Base-by-base conservation (phyloP, 2,329 filamentous ascomycete genomes). In the Diaporthe aspalathi region DNA sequence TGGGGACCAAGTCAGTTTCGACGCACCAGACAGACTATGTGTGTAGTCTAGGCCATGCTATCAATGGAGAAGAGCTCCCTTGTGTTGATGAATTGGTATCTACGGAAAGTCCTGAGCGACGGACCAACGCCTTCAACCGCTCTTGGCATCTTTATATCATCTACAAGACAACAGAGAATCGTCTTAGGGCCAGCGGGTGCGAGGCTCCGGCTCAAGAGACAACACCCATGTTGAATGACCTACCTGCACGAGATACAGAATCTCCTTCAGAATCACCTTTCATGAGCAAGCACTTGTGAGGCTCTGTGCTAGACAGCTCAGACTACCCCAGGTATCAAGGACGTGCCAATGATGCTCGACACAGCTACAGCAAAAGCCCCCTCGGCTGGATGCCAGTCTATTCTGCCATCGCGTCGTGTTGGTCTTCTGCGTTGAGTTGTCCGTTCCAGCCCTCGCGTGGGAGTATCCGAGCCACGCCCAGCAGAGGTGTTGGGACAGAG, bases 1-100 rank as follows among this genome's bases (percentile, higher is more conserved):
- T 63, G 60, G 53, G 45, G 38, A 65, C 29, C 17, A 47, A 27
- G 6, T 27, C 43, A 49, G 57, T 29, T 32, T 63, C 43, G n/a
- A 63, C 54, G 8, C 22, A n/a, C 38, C 22, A 16, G 22, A 27
- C 12, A n/a, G 17, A 20, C n/a, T n/a, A n/a, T n/a, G n/a, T n/a
- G n/a, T n/a, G n/a, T n/a, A n/a, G n/a, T n/a, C n/a, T n/a, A n/a
- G n/a, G n/a, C n/a, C n/a, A n/a, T n/a, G n/a, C n/a, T n/a, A n/a
- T n/a, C n/a, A n/a, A n/a, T n/a, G n/a, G n/a, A n/a, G n/a, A n/a
- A 27, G 17, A 32, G 24, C 12, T 2, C 20, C 11, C 9, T 5
- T 22, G 11, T 22, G 29, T n/a, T 20, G 5, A 43, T 4, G 9
- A 17, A n/a, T 17, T 9, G 20, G 20, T 35, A 22, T n/a, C 20